Evolutionary conservation across 257 asterid genomes (phyloP), one percentile per base, ranked within the genome.

Genomic region (Nyctanthes arbortristis): DNA sequence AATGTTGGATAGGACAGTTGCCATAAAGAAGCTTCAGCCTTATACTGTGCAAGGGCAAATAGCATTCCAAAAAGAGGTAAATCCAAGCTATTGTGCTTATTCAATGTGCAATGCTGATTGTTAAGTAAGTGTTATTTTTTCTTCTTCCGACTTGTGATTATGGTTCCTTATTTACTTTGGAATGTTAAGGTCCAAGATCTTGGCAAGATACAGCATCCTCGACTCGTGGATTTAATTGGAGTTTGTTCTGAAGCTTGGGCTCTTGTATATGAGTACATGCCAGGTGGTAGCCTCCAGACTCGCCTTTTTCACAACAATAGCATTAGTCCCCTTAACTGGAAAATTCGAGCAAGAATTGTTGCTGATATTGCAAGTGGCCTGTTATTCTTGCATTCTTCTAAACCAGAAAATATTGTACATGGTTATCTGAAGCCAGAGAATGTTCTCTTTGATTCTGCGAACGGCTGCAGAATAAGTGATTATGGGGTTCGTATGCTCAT

Each of bases 381-480:
- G 72, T 63, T 84, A 32, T 84, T 75, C 78, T 77, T 93, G 77
- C 98, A 93, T 69, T 81, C 87, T 40, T 77, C 66, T 30, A 52
- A 70, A 32, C 80, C 84, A 24, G 81, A 86, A 71, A 77, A 67
- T 61, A 62, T 81, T 12, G 77, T 77, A 7, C 98, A 93, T 34
- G 96, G 98, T 54, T 74, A 87, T 77, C 73, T 93, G 75, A 90
- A 86, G 66, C 97, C 89, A 12, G 85, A 77, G 43, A 93, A 88
- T 79, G 36, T 93, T 67, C 93, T 90, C 64, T 79, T 90, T 10
- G 91, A 87, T 75, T 69, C 87, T 7, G 55, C 73, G 31, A 71
- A 70, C 66, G 72, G 76, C 74, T 85, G 95, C 81, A 90, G 82
- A 82, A 65, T 92, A 65, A 81, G 88, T 68, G 96, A 88, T 67